Conservation (phyloP, 1,284 basidiomycete genomes). For the Melampsora medusae region DNA sequence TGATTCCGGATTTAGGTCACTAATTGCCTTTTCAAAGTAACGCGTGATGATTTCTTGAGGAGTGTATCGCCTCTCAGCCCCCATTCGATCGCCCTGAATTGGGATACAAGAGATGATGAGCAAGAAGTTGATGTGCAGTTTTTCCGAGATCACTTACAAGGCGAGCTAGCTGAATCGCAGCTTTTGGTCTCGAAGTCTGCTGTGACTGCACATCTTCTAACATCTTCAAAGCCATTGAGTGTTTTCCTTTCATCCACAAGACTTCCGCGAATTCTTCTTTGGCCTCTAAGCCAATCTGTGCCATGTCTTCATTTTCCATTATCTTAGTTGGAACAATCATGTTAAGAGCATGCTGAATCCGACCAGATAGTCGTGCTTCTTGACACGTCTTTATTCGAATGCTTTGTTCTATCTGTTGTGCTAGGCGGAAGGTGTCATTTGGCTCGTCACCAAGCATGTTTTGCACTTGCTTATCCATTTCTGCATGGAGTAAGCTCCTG, state of each 20-base stretch:
- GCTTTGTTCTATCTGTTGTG: constrained; percentile 67
- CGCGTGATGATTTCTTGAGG: constrained; percentile 39
- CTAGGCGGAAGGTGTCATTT: constrained; percentile 61
- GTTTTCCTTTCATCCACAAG: constrained; percentile 82
- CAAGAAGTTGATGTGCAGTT: constrained; percentile 49
- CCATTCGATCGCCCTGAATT: neutral
- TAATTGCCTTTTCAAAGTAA: constrained; percentile 43
- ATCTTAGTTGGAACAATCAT: constrained; percentile 72
- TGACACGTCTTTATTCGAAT: constrained; percentile 72
- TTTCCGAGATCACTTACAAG: constrained; percentile 16
- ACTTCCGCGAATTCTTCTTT: constrained; percentile 81
- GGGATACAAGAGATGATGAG: constrained; percentile 48
- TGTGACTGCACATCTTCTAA: constrained; percentile 58
- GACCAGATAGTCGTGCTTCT: constrained; percentile 69
- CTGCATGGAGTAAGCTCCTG: constrained; percentile 72
- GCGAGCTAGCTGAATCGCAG: constrained; percentile 28
- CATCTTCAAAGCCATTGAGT: constrained; percentile 75
- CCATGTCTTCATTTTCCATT: constrained; percentile 59
- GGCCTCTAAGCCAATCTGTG: constrained; percentile 59
- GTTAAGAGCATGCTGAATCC: constrained; percentile 80
- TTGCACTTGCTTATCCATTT: constrained; percentile 65
- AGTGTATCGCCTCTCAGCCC: constrained; percentile 20
- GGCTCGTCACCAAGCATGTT: constrained; percentile 70
- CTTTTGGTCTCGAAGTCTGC: constrained; percentile 37
- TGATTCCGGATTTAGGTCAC: constrained; percentile 3